Evolutionary conservation across 2,329 filamentous ascomycete genomes (phyloP).

Genomic region (Calonectria leucothoes): DNA sequence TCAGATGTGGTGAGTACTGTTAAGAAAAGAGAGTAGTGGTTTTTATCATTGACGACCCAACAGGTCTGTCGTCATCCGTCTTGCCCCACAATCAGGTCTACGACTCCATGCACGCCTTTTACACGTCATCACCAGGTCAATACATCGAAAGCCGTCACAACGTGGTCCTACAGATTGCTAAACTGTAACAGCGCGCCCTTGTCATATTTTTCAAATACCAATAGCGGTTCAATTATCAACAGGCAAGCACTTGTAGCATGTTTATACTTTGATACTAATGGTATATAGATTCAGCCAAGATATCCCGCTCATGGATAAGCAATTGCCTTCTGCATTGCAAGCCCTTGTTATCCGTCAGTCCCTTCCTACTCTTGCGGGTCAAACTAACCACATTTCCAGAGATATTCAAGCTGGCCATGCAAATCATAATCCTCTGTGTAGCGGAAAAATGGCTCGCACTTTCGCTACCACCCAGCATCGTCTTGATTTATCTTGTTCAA

Average conservation of each 20-base stretch:
- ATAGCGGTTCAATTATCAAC: neutral
- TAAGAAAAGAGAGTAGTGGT: neutral
- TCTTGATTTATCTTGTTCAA: neutral
- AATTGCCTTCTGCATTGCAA: neutral
- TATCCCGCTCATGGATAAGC: neutral
- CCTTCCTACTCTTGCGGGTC: rapidly evolving
- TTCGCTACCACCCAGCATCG: neutral
- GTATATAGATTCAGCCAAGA: neutral
- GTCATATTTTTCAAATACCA: neutral
- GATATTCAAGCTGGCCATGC: neutral
- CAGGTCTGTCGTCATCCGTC: neutral
- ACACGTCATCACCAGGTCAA: neutral
- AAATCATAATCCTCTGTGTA: neutral
- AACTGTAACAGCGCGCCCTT: neutral
- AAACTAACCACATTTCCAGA: neutral
- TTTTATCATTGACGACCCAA: neutral
- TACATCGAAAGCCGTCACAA: neutral
- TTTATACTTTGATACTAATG: neutral
- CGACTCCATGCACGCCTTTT: neutral
- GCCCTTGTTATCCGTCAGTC: neutral
- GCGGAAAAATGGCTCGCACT: neutral
- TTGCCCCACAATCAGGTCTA: neutral
- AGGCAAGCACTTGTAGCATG: neutral
- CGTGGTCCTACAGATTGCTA: neutral
- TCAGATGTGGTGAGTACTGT: neutral